Conservation (phyloP, 495 filamentous ascomycete species). For the Xylaria venustula region DNA sequence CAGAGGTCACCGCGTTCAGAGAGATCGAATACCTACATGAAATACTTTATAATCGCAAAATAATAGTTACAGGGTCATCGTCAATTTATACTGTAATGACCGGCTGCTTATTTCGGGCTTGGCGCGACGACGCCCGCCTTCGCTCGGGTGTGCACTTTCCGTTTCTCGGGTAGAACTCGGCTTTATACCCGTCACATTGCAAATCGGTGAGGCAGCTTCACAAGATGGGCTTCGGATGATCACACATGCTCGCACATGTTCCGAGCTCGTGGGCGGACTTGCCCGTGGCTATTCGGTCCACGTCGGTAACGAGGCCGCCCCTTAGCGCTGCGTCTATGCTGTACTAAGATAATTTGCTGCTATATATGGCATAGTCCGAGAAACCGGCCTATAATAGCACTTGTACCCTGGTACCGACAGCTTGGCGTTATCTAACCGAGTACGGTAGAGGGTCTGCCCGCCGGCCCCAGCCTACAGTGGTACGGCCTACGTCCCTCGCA, state of each 20-base stretch:
- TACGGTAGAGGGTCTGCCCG: too few relatives aligned
- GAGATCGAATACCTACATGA: too few relatives aligned
- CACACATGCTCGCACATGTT: constrained; percentile 1
- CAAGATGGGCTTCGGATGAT: neutral
- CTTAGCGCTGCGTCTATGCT: too few relatives aligned
- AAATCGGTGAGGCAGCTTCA: neutral
- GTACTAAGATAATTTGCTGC: neutral
- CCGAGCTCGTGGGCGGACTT: neutral
- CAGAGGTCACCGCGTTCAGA: too few relatives aligned
- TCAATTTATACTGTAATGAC: too few relatives aligned
- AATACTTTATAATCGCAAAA: too few relatives aligned
- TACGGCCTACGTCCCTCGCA: neutral
- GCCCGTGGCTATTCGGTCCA: neutral
- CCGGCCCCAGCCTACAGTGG: neutral
- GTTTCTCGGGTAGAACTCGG: too few relatives aligned
- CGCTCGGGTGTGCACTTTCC: neutral
- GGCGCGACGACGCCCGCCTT: too few relatives aligned
- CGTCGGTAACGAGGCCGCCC: constrained; percentile 4
- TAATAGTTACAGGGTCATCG: too few relatives aligned
- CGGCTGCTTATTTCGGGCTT: too few relatives aligned
- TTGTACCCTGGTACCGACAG: neutral
- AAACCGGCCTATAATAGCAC: neutral
- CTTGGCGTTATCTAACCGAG: neutral
- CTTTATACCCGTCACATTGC: too few relatives aligned
- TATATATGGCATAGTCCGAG: constrained; percentile 1